A percentile compares a stretch with the other conserved stretches of the same genome.
phyloP scores from a whole-genome alignment of 1,139 yeast species.

The Pichia sp. region DNA sequence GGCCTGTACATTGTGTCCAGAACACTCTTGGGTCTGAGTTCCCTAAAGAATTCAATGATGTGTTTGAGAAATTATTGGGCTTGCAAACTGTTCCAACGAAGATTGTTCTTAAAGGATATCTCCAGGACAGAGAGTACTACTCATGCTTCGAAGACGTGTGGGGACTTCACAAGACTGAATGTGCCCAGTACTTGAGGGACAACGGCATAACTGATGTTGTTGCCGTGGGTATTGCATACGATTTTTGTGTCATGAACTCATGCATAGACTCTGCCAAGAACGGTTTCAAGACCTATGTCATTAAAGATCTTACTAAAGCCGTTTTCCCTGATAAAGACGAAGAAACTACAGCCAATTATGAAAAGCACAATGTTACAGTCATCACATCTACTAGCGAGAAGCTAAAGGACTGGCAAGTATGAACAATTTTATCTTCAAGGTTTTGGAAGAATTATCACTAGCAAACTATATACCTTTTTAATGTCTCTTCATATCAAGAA shows the following conservation, averaged over 20 bases:
- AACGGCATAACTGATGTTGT: constrained; percentile 55
- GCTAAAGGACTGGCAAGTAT: background rate
- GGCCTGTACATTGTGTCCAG: constrained; percentile 94
- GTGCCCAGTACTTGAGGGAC: constrained; percentile 44
- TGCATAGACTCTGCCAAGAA: constrained; percentile 60
- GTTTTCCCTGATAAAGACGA: constrained; percentile 37
- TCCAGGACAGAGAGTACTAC: constrained; percentile 74
- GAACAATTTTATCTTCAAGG: no score
- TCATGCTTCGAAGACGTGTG: constrained; percentile 83
- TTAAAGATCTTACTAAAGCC: constrained; percentile 49
- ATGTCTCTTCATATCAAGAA: no score
- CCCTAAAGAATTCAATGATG: constrained; percentile 43
- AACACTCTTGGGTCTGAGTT: constrained; percentile 61
- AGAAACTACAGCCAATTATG: constrained; percentile 23
- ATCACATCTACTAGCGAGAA: constrained; percentile 4
- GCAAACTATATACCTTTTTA: no score
- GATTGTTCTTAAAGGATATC: constrained; percentile 64
- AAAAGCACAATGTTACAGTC: constrained; percentile 21
- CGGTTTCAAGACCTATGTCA: constrained; percentile 63
- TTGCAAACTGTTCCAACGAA: constrained; percentile 34
- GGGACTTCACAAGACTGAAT: constrained; percentile 66
- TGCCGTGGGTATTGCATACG: constrained; percentile 81
- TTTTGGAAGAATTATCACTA: no score
- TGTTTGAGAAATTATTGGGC: constrained; percentile 26
- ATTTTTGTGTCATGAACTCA: constrained; percentile 75